Conservation (phyloP, 495 filamentous ascomycete species). For the Darksidea phi region DNA sequence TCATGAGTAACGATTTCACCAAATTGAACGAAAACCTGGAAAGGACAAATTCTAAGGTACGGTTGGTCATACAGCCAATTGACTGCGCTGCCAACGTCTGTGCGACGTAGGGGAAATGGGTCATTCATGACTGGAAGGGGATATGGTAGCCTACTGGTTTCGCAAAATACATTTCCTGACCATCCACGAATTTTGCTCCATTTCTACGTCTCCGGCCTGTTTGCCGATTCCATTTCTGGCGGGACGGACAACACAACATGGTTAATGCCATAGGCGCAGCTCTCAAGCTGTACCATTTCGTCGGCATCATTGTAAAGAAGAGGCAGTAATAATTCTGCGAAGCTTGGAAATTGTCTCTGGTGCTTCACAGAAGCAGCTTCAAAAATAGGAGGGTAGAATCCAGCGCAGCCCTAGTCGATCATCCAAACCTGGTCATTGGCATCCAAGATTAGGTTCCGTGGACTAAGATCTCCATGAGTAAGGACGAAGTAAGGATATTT, state of each 20-base stretch:
- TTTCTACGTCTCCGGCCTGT: background rate
- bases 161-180: slow-evolving; percentile 1
- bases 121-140: too few relatives aligned
- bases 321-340: slow-evolving; percentile 8
- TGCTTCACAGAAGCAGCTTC: slow-evolving; percentile 17
- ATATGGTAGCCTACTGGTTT: background rate
- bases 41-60: too few relatives aligned
- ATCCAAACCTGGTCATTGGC: slow-evolving; percentile 17
- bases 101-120: too few relatives aligned
- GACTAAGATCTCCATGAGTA: slow-evolving; percentile 19
- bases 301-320: slow-evolving; percentile 14
- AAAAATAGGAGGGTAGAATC: slow-evolving; percentile 20
- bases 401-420: slow-evolving; percentile 20
- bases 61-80: too few relatives aligned
- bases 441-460: slow-evolving; percentile 17
- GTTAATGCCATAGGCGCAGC: slow-evolving; percentile 13
- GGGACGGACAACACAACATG: slow-evolving; percentile 10
- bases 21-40: too few relatives aligned
- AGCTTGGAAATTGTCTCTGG: slow-evolving; percentile 12
- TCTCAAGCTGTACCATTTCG: slow-evolving; percentile 16
- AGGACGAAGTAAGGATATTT: slow-evolving; percentile 15
- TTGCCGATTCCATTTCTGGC: slow-evolving; percentile 1
- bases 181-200: background rate
- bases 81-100: too few relatives aligned
- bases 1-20: too few relatives aligned